A percentile compares a stretch with the other conserved stretches of the same genome.
Conservation (phyloP, 495 filamentous ascomycete species). For the Cairneyella variabilis region DNA sequence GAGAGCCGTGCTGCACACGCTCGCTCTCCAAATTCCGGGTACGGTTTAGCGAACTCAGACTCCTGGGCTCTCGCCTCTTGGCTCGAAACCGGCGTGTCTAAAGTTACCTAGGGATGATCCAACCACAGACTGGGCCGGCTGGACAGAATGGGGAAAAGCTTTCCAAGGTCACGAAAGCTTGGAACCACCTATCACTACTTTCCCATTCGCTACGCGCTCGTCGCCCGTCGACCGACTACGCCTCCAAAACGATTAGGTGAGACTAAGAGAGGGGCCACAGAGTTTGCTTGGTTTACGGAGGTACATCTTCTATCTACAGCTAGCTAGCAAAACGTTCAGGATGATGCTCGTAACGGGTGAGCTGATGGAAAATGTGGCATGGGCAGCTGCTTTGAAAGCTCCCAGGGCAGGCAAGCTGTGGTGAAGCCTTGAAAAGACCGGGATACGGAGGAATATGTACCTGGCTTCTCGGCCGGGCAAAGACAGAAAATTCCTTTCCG, state of each 20-base stretch:
- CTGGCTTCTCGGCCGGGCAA: neutral
- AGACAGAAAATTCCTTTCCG: neutral
- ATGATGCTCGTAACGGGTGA: too few relatives aligned
- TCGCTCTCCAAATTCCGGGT: neutral
- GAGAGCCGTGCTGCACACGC: neutral
- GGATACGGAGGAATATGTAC: neutral
- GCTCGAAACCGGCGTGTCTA: neutral
- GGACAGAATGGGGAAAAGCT: slow-evolving; percentile 14
- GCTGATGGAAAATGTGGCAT: too few relatives aligned
- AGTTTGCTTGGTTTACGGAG: neutral
- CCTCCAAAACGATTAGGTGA: slow-evolving; percentile 4
- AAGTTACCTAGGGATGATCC: slow-evolving; percentile 8
- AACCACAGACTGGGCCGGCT: neutral
- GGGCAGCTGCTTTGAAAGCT: too few relatives aligned
- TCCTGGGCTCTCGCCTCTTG: neutral
- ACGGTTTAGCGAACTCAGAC: too few relatives aligned
- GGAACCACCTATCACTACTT: neutral
- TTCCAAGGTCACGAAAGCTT: neutral
- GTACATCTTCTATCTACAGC: too few relatives aligned
- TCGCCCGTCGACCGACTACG: slow-evolving; percentile 4
- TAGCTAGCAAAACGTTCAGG: too few relatives aligned
- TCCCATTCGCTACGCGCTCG: neutral
- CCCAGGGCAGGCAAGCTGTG: too few relatives aligned
- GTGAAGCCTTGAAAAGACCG: too few relatives aligned
- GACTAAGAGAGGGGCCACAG: slow-evolving; percentile 7